Evolutionary conservation across 495 filamentous ascomycete species (phyloP).

Genomic region (Xylaria castorea): DNA sequence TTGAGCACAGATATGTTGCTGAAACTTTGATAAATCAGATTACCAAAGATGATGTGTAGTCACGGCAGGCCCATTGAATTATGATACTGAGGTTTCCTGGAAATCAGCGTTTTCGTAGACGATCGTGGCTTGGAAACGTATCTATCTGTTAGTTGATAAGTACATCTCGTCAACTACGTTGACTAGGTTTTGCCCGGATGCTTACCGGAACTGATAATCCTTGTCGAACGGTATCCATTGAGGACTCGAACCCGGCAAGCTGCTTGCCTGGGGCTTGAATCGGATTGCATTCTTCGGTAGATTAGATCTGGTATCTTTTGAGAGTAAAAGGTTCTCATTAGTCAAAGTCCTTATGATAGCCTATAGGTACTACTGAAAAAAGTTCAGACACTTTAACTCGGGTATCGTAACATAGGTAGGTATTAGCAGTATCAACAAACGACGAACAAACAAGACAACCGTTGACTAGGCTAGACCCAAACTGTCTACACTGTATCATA

Average conservation of each 20-base stretch:
- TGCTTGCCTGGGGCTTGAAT: background rate
- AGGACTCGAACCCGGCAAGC: background rate
- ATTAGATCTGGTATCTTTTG: background rate
- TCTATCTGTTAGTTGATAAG: background rate
- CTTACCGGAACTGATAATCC: background rate
- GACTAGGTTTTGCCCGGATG: background rate
- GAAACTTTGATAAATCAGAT: background rate
- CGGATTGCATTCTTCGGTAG: background rate
- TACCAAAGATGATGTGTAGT: background rate
- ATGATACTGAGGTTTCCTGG: too few species aligned
- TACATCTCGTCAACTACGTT: background rate
- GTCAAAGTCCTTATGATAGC: background rate
- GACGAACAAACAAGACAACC: background rate
- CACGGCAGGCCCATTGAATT: too few species aligned
- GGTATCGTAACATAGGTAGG: background rate
- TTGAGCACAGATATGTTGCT: background rate
- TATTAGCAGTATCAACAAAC: background rate
- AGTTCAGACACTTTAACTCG: background rate
- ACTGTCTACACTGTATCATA: conserved; percentile 19
- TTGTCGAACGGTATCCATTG: background rate
- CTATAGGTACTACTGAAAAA: background rate
- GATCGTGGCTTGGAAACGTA: background rate
- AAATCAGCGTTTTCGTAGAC: background rate
- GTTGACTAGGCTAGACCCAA: background rate
- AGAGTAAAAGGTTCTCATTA: too few species aligned